phyloP scores from a whole-genome alignment of 805 yeast species.

The Ogataea chonburiensis region DNA sequence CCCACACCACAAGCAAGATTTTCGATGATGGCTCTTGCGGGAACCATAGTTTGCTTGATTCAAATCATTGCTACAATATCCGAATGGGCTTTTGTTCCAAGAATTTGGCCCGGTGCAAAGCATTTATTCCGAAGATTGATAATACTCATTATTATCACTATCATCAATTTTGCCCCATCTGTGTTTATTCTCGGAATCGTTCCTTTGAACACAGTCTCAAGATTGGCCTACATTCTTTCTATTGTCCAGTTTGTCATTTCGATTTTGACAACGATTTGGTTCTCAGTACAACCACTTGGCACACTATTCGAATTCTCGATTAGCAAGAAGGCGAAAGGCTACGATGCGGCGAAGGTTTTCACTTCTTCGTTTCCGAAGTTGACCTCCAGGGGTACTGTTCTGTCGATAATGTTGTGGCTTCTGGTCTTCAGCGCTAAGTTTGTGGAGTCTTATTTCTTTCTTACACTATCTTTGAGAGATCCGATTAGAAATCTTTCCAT shows the following conservation, averaged over 20 bases:
- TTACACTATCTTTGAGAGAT: constrained; percentile 52
- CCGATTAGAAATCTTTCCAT: constrained; percentile 48
- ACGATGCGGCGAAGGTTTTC: constrained; percentile 39
- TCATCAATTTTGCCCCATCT: constrained; percentile 41
- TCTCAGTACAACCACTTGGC: constrained; percentile 40
- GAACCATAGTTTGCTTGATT: constrained; percentile 42
- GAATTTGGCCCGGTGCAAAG: constrained; percentile 48
- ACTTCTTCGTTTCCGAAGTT: constrained; percentile 44
- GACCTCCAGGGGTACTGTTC: constrained; percentile 36
- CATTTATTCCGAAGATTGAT: constrained; percentile 36
- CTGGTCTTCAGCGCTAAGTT: constrained; percentile 49
- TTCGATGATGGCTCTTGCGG: constrained; percentile 46
- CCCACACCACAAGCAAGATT: constrained; percentile 46
- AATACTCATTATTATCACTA: constrained; percentile 33
- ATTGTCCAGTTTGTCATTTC: constrained; percentile 44
- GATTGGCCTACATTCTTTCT: constrained; percentile 38
- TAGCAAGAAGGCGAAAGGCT: constrained; percentile 25
- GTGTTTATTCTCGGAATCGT: constrained; percentile 38
- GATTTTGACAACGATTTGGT: constrained; percentile 40
- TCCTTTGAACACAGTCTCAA: constrained; percentile 38
- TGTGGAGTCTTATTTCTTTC: constrained; percentile 51
- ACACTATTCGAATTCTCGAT: constrained; percentile 31
- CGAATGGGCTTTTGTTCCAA: constrained; percentile 48
- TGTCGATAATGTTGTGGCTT: constrained; percentile 48
- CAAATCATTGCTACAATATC: constrained; percentile 40